Evolutionary conservation across 2,329 filamentous ascomycete species (phyloP).

Genomic region (Albophoma yamanashiensis): DNA sequence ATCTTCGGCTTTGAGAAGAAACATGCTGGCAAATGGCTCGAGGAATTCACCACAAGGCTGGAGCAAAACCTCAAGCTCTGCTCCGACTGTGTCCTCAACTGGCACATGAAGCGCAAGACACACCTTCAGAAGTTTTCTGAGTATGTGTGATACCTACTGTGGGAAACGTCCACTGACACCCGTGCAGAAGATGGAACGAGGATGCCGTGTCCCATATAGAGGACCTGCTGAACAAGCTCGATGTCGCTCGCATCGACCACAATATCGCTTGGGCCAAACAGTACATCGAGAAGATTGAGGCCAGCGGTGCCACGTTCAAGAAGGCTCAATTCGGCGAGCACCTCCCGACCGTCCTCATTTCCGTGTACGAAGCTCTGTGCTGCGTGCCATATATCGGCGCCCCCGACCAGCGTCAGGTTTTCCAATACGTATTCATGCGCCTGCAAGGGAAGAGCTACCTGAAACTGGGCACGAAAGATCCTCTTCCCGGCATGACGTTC

Average conservation of each 20-base stretch:
- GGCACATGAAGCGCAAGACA: constrained; percentile 57
- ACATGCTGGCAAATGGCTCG: constrained; percentile 46
- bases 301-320: constrained; percentile 33
- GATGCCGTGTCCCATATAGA: constrained; percentile 40
- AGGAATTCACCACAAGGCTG: constrained; percentile 46
- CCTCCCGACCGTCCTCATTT: constrained; percentile 54
- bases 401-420: constrained; percentile 43
- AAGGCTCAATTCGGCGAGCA: constrained; percentile 34
- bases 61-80: constrained; percentile 52
- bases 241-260: constrained; percentile 49
- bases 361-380: constrained; percentile 81
- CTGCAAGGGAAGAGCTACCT: constrained; percentile 64
- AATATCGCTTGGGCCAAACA: constrained; percentile 47
- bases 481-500: constrained; percentile 72
- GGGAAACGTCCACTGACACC: constrained; percentile 10
- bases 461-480: constrained; percentile 58
- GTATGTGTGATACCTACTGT: constrained; percentile 25
- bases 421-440: constrained; percentile 74
- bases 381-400: constrained; percentile 64
- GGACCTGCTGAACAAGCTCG: constrained; percentile 45
- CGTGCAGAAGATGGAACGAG: constrained; percentile 32
- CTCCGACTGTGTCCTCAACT: constrained; percentile 61
- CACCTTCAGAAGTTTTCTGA: constrained; percentile 53
- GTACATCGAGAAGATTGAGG: constrained; percentile 42
- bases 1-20: constrained; percentile 57